Evolutionary conservation across 2,329 filamentous ascomycete genomes (phyloP), one percentile per base, ranked within the genome.

Genomic region (Exophiala oligosperma): DNA sequence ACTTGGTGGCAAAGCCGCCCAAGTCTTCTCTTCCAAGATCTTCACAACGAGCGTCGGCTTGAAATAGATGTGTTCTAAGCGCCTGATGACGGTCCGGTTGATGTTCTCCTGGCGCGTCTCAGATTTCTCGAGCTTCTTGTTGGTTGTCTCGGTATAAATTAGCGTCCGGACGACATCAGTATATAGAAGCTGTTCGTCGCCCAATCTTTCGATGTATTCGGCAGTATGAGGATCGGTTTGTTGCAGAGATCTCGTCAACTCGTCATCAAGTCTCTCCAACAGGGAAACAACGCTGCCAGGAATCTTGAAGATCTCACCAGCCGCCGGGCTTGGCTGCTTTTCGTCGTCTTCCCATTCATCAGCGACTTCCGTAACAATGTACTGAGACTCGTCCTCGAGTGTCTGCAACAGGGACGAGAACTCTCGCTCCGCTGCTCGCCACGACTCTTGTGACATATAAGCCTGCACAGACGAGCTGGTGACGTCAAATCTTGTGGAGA

Each of bases 271-370:
- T 71, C 94, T 85, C 82, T 99, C 94, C 32, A 96, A 86, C 71
- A 93, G 95, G 0, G 94, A 97, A 47, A 97, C 91, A 61, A 97
- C 81, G 79, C 91, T 97, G 71, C 94, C 95, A 21, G 94, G 91
- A 57, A 99, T 92, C 82, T 96, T 90, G 72, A 93, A 84, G 73
- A 85, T 89, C 74, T 96, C 87, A 63, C 86, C 90, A 23, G 82
- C 75, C 57, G 84, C 84, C 66, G 93, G 80, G 32, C 82, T 81
- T 12, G 94, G 94, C 41, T 87, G 84, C 81, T 97, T 97, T 69
- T 99, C 95, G 67, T 99, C 95, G 70, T 99, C 94, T 67, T 99
- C 94, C 94, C 94, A 97, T 77, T 99, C 94, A 73, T 99, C 94
- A 23, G 91, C 94, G 66, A 85, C 87, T 78, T 99, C 94, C 24